Evolutionary conservation across 83 land plant genomes (phyloP).

Genomic region (Picea abies): DNA sequence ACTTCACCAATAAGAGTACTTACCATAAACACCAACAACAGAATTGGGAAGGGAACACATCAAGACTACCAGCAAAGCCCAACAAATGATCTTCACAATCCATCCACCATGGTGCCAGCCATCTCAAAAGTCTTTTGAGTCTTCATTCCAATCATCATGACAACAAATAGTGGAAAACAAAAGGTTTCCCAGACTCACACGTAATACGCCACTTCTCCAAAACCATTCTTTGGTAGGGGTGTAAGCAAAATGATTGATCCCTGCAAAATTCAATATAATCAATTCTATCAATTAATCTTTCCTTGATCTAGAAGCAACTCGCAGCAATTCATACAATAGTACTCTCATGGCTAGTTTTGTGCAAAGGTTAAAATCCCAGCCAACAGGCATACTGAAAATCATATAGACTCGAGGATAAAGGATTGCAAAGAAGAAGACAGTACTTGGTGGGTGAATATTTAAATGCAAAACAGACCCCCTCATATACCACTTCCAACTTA

Average conservation of each 20-base stretch:
- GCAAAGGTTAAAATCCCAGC: background rate
- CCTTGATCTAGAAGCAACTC: background rate
- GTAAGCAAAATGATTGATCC: slow-evolving; percentile 61
- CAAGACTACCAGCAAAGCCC: slow-evolving; percentile 69
- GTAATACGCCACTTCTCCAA: slow-evolving; percentile 71
- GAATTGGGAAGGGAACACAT: slow-evolving; percentile 94
- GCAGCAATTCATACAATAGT: background rate
- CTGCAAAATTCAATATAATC: slow-evolving; percentile 34
- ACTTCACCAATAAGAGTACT: slow-evolving; percentile 17
- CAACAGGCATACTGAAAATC: background rate
- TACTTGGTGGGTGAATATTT: background rate
- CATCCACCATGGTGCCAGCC: slow-evolving; percentile 98
- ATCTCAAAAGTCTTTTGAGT: slow-evolving; percentile 92
- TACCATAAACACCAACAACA: slow-evolving; percentile 79
- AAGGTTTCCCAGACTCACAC: slow-evolving; percentile 94
- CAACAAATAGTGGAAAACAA: slow-evolving; percentile 79
- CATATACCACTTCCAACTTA: background rate
- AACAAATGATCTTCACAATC: slow-evolving; percentile 81
- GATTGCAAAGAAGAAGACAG: background rate
- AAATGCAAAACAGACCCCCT: background rate
- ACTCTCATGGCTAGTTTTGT: no score
- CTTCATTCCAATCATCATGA: slow-evolving; percentile 94
- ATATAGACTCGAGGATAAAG: background rate
- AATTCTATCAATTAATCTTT: background rate
- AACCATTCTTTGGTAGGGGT: slow-evolving; percentile 71